Percentiles rank a stretch among this genome's conserved stretches.
These are phyloP conservation scores for Hymenoscyphus linearis DNA, from an alignment of 2,329 filamentous ascomycete species.

Conservation along the genomic window DNA sequence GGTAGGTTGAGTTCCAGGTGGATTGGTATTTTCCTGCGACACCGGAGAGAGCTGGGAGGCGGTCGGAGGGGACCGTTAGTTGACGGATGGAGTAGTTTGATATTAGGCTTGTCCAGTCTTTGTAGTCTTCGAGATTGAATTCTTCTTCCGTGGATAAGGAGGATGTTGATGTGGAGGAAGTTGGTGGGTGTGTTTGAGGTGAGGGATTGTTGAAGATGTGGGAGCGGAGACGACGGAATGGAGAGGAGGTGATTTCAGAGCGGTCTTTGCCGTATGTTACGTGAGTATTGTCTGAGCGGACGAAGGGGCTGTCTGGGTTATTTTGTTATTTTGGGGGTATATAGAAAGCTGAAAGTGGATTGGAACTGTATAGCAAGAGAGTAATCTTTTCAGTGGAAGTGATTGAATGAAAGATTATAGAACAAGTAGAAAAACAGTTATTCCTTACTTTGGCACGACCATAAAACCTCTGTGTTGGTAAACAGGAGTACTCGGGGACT, in stretches of 20 bases:
- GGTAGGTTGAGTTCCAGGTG: conserved; percentile 13
- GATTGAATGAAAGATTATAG: not conserved
- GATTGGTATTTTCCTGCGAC: conserved; percentile 13
- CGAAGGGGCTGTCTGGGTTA: conserved; percentile 6
- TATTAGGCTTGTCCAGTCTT: conserved; percentile 11
- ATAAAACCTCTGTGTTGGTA: conserved; percentile 14
- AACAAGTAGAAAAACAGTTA: not conserved
- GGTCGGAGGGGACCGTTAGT: conserved; percentile 12
- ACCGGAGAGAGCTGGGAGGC: conserved; percentile 14
- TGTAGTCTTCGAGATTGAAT: conserved; percentile 1
- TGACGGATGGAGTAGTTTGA: conserved; percentile 14
- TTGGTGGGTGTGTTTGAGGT: not conserved
- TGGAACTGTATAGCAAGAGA: not conserved
- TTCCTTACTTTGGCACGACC: conserved; percentile 13
- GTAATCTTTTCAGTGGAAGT: not conserved
- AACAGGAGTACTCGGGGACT: conserved; percentile 12
- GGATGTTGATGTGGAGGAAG: not conserved
- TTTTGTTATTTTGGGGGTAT: not conserved
- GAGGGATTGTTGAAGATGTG: conserved; percentile 1
- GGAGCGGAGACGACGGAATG: conserved; percentile 12
- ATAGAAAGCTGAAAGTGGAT: too few species aligned
- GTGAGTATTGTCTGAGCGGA: conserved; percentile 9
- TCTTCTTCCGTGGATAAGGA: not conserved
- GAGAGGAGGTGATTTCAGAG: not conserved
- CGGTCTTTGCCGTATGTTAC: conserved; percentile 5